A percentile compares a stretch with the other conserved stretches of the same genome.
Conservation (phyloP, 805 yeast genomes). For the Kurtzmaniella fragi region DNA sequence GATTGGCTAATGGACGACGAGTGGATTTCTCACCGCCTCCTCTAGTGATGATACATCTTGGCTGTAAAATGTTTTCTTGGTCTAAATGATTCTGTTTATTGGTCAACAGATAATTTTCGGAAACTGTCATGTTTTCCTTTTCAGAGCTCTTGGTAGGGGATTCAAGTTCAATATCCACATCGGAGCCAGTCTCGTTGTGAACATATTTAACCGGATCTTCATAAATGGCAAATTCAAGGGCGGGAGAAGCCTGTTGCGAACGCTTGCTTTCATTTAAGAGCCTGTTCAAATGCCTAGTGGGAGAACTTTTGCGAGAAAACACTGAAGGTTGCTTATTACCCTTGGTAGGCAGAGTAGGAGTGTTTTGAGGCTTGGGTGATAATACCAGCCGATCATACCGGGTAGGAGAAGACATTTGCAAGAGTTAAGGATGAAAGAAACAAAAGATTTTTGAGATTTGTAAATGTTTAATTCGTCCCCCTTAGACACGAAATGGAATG, state of each 20-base stretch:
- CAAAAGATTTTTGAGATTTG: not conserved
- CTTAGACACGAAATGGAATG: not conserved
- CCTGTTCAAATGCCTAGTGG: not conserved
- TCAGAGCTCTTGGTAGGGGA: not conserved
- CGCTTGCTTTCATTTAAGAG: not conserved
- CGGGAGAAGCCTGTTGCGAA: not conserved
- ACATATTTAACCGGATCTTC: constrained; percentile 3
- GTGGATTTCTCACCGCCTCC: constrained; percentile 3
- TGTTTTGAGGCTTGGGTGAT: constrained; percentile 19
- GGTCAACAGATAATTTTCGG: not conserved
- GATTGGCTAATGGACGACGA: constrained; percentile 24
- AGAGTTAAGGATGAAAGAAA: not conserved
- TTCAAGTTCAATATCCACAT: not conserved
- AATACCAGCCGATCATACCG: constrained; percentile 15
- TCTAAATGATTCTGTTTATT: constrained; percentile 26
- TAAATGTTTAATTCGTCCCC: not conserved
- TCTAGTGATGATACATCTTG: constrained; percentile 13
- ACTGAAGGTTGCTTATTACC: not conserved
- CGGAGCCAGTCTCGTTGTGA: not conserved
- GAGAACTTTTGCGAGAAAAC: not conserved
- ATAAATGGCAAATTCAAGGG: not conserved
- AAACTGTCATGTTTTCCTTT: not conserved
- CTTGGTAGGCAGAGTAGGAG: constrained; percentile 11
- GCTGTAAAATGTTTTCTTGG: constrained; percentile 39
- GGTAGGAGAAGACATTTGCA: constrained; percentile 11